These are phyloP conservation scores for Torulaspora quercuum DNA, from an alignment of 805 yeast species.

Conservation along the genomic window DNA sequence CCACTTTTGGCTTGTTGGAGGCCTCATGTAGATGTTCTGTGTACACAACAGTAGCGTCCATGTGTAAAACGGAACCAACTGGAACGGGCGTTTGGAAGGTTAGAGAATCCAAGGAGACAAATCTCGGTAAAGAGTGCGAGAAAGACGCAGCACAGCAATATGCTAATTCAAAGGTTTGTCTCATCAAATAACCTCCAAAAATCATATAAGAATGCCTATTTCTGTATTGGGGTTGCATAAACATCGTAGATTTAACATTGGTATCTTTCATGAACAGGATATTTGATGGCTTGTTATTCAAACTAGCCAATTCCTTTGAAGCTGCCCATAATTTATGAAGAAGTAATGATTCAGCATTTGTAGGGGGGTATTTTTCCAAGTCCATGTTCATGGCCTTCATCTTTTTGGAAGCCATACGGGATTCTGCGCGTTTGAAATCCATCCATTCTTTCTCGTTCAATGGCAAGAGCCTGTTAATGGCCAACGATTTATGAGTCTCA, in stretches of 20 bases:
- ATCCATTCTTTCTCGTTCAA: conserved; percentile 71
- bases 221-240: conserved; percentile 96
- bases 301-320: conserved; percentile 39
- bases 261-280: conserved; percentile 70
- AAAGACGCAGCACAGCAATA: conserved; percentile 91
- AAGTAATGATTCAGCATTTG: conserved; percentile 66
- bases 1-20: conserved; percentile 22
- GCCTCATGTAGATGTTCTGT: conserved; percentile 69
- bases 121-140: conserved; percentile 79
- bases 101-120: conserved; percentile 84
- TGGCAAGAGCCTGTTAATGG: conserved; percentile 78
- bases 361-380: conserved; percentile 63
- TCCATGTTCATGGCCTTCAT: conserved; percentile 64
- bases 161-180: conserved; percentile 91
- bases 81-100: conserved; percentile 94
- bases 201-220: conserved; percentile 92
- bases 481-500: conserved; percentile 81
- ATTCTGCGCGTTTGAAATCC: conserved; percentile 84
- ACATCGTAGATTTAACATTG: conserved; percentile 64
- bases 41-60: conserved; percentile 79
- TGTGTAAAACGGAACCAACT: conserved; percentile 82
- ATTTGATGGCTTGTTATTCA: conserved; percentile 44
- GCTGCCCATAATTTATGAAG: conserved; percentile 75
- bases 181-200: conserved; percentile 89
- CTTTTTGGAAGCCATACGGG: conserved; percentile 83